These are phyloP conservation scores for Pholiota adiposa DNA, from an alignment of 1,284 basidiomycete genomes.

Conservation along the genomic window DNA sequence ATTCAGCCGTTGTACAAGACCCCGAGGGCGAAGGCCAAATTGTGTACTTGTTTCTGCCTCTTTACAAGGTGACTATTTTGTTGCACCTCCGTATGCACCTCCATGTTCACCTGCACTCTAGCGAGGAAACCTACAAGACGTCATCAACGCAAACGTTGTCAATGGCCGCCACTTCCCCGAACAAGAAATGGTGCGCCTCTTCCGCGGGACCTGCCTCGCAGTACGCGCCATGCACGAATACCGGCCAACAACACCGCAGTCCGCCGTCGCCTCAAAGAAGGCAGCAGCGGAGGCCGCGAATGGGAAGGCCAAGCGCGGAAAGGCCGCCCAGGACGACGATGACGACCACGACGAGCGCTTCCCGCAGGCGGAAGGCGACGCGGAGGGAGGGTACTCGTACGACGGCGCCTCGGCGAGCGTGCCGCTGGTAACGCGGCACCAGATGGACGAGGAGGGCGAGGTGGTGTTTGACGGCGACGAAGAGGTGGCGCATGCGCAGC, in stretches of 20 bases:
- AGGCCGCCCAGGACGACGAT: slow-evolving; percentile 29
- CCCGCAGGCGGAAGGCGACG: slow-evolving; percentile 73
- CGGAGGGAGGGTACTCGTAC: slow-evolving; percentile 73
- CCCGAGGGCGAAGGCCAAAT: slow-evolving; percentile 93
- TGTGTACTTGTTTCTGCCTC: slow-evolving; percentile 91
- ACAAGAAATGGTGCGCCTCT: slow-evolving; percentile 84
- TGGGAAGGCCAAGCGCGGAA: slow-evolving; percentile 29
- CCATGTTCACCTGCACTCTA: slow-evolving; percentile 31
- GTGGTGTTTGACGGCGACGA: slow-evolving; percentile 81
- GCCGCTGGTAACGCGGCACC: slow-evolving; percentile 54
- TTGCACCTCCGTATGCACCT: not conserved
- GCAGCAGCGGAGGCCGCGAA: slow-evolving; percentile 20
- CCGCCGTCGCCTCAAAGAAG: slow-evolving; percentile 34
- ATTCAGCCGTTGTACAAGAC: slow-evolving; percentile 94
- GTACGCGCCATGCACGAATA: slow-evolving; percentile 94
- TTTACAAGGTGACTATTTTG: slow-evolving; percentile 76
- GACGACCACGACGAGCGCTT: slow-evolving; percentile 67
- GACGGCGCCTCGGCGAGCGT: slow-evolving; percentile 49
- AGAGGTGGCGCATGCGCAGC: slow-evolving; percentile 50
- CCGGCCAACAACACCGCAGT: slow-evolving; percentile 46
- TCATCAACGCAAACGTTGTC: slow-evolving; percentile 87
- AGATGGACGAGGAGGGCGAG: slow-evolving; percentile 55
- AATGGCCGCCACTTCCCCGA: slow-evolving; percentile 88
- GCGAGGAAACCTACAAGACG: slow-evolving; percentile 94
- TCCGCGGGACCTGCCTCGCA: slow-evolving; percentile 93